Evolutionary conservation across 1,284 basidiomycete species (phyloP).

Genomic region (Garcileccinum viscosum): DNA sequence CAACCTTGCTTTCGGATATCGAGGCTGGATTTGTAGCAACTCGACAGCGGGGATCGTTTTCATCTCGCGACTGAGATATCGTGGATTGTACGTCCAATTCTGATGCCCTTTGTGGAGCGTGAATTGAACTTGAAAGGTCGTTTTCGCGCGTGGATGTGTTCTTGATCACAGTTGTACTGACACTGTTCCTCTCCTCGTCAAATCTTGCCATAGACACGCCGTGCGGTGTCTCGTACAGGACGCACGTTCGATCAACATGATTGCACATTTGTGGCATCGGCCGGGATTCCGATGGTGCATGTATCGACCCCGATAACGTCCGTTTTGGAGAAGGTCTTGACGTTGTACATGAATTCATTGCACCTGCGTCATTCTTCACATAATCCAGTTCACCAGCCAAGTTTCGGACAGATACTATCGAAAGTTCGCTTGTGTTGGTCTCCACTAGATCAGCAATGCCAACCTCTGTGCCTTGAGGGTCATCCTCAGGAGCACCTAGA

Average conservation of each 20-base stretch:
- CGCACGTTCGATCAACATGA: background rate
- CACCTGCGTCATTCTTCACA: background rate
- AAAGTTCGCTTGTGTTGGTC: background rate
- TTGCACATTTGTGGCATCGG: background rate
- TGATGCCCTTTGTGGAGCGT: conserved; percentile 11
- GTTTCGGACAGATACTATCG: background rate
- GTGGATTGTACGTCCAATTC: background rate
- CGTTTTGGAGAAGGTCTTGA: conserved; percentile 13
- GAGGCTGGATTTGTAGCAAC: background rate
- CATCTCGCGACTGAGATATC: background rate
- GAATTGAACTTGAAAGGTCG: conserved; percentile 19
- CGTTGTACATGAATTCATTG: background rate
- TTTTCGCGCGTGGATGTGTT: background rate
- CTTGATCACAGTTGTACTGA: background rate
- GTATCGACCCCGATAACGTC: conserved; percentile 22
- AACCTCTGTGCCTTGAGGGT: background rate
- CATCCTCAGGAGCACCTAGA: background rate
- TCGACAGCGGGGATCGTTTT: background rate
- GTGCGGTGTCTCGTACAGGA: background rate
- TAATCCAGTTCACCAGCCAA: background rate
- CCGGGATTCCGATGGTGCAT: conserved; percentile 18
- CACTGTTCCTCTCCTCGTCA: background rate
- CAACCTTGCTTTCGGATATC: background rate
- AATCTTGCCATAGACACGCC: background rate
- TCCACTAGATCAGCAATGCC: background rate